Conservation (phyloP, 1,284 basidiomycete genomes). For the Phaffia rhodozyma region DNA sequence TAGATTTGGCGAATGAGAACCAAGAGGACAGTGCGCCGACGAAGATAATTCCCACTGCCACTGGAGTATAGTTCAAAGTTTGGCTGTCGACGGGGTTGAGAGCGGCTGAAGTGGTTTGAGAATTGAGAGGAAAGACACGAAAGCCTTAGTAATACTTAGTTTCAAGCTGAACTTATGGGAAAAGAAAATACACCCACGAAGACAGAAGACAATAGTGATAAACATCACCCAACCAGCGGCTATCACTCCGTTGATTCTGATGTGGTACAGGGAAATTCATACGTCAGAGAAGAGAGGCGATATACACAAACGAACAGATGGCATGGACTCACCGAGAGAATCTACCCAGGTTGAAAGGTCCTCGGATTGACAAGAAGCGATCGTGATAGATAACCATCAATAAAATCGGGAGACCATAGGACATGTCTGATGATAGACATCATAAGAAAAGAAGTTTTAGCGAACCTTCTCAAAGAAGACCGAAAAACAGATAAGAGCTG, state of each 20-base stretch:
- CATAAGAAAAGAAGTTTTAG: not conserved
- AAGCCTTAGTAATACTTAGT: slow-evolving; percentile 40
- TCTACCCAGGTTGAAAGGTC: slow-evolving; percentile 56
- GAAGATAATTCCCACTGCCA: slow-evolving; percentile 58
- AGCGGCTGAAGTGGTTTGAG: not conserved
- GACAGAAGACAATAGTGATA: slow-evolving; percentile 26
- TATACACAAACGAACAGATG: slow-evolving; percentile 50
- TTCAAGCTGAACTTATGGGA: slow-evolving; percentile 26
- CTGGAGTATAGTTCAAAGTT: slow-evolving; percentile 58
- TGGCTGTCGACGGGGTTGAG: slow-evolving; percentile 52
- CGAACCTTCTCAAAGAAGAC: not conserved
- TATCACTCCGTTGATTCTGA: slow-evolving; percentile 14
- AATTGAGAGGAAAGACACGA: not conserved
- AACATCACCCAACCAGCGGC: slow-evolving; percentile 23
- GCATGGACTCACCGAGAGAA: slow-evolving; percentile 46
- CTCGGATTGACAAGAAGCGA: slow-evolving; percentile 43
- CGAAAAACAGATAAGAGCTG: not conserved
- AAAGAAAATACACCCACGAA: slow-evolving; percentile 40
- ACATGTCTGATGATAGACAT: slow-evolving; percentile 38
- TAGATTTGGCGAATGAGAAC: slow-evolving; percentile 53
- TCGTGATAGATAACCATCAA: slow-evolving; percentile 50
- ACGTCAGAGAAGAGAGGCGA: slow-evolving; percentile 46
- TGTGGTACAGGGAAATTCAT: slow-evolving; percentile 34
- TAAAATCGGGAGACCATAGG: slow-evolving; percentile 57
- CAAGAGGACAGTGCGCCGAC: slow-evolving; percentile 51